Evolutionary conservation across 106 monocot species (phyloP).

Genomic region (Gastrodia elata): DNA sequence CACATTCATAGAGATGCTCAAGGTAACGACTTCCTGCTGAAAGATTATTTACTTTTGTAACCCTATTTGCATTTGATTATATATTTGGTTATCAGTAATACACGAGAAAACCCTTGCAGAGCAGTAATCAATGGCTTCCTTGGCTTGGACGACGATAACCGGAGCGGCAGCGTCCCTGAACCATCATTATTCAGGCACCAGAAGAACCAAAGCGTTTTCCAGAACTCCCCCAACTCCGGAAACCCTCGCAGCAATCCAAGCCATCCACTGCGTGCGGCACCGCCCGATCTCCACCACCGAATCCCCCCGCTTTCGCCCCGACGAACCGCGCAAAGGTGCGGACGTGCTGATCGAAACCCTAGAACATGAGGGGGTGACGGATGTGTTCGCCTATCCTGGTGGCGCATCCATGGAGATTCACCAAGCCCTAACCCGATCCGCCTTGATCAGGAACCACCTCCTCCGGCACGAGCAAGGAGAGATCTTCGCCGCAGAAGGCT

Average conservation of each 20-base stretch:
- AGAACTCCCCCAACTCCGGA: not conserved
- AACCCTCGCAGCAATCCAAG: not conserved
- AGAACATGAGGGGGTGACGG: conserved; percentile 65
- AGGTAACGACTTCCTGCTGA: no score
- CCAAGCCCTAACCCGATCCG: conserved; percentile 84
- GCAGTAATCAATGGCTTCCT: conserved; percentile 3
- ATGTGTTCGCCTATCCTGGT: conserved; percentile 86
- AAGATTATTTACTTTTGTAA: no score
- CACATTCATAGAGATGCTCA: no score
- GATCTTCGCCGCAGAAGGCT: conserved; percentile 73
- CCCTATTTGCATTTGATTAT: no score
- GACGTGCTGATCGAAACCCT: conserved; percentile 89
- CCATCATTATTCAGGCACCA: not conserved
- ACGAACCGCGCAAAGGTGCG: conserved; percentile 79
- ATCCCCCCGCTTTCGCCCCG: conserved; percentile 19
- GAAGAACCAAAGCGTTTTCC: conserved; percentile 1
- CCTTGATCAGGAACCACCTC: conserved; percentile 58
- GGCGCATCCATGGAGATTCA: conserved; percentile 98
- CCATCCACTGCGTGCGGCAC: not conserved
- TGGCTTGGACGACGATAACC: not conserved
- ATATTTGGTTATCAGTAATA: no score
- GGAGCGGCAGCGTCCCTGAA: not conserved
- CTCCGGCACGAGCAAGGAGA: conserved; percentile 93
- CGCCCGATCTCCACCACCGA: not conserved
- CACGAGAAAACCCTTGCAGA: no score